phyloP scores from a whole-genome alignment of 2,329 filamentous ascomycete species.

The Pezicula radicicola region DNA sequence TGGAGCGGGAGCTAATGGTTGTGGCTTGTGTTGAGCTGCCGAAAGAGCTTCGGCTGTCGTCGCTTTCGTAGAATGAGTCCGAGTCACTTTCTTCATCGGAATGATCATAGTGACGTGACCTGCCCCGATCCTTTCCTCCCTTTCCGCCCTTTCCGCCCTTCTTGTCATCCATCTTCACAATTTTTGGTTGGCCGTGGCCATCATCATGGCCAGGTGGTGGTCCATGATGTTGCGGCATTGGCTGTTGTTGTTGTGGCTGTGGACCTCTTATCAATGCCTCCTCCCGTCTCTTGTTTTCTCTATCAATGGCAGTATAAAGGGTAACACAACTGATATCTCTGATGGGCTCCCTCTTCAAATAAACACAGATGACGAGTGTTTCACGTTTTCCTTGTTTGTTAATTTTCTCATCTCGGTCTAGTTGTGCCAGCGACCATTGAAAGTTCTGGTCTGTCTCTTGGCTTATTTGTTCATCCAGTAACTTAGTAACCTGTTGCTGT shows the following conservation, averaged over 20 bases:
- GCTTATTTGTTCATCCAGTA: slow-evolving; percentile 22
- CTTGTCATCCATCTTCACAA: too few relatives aligned
- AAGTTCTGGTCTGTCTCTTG: slow-evolving; percentile 20
- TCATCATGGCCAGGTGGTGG: not conserved
- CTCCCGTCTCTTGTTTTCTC: slow-evolving; percentile 15
- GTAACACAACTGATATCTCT: slow-evolving; percentile 13
- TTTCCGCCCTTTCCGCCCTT: not conserved
- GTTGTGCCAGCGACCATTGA: slow-evolving; percentile 25
- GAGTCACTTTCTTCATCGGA: slow-evolving; percentile 9
- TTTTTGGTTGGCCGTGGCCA: not conserved
- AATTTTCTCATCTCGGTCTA: slow-evolving; percentile 15
- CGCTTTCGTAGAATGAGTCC: slow-evolving; percentile 9
- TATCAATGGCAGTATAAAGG: slow-evolving; percentile 11
- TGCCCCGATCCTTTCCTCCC: not conserved
- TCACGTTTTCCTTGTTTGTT: slow-evolving; percentile 12
- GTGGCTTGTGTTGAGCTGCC: slow-evolving; percentile 10
- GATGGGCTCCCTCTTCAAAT: slow-evolving; percentile 18
- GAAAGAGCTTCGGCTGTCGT: slow-evolving; percentile 8
- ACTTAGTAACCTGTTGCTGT: slow-evolving; percentile 22
- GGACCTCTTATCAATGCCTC: slow-evolving; percentile 7
- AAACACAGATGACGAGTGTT: slow-evolving; percentile 24
- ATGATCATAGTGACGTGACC: slow-evolving; percentile 3
- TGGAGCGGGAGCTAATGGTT: slow-evolving; percentile 13
- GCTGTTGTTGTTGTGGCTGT: slow-evolving; percentile 7
- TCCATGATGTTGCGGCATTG: slow-evolving; percentile 2